Evolutionary conservation across 805 yeast species (phyloP).

Genomic region (Sungouiella blattae): DNA sequence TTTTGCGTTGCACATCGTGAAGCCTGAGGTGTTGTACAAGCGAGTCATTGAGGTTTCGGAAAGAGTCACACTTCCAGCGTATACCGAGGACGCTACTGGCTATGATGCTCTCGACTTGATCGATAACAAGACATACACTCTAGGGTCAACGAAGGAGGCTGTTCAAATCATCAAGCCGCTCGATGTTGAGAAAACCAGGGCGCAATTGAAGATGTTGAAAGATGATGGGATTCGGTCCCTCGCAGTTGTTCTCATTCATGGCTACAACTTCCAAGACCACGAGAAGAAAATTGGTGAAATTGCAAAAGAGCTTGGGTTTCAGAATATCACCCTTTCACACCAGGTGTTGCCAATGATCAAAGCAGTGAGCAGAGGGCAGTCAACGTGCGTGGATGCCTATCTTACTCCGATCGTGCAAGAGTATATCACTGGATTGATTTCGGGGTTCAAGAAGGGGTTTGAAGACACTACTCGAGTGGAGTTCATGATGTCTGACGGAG

Average conservation of each 20-base stretch:
- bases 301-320: conserved; percentile 29
- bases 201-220: conserved; percentile 42
- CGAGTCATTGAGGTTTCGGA: conserved; percentile 19
- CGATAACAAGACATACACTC: conserved; percentile 24
- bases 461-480: conserved; percentile 51
- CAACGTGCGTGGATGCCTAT: conserved; percentile 40
- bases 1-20: conserved; percentile 16
- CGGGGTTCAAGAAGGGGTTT: conserved; percentile 36
- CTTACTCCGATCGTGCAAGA: conserved; percentile 30
- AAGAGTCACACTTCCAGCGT: conserved; percentile 20
- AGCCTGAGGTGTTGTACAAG: conserved; percentile 15
- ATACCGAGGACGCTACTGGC: conserved; percentile 15
- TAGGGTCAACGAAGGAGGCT: conserved; percentile 69
- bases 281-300: conserved; percentile 27
- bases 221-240: conserved; percentile 61
- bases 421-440: conserved; percentile 29
- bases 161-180: conserved; percentile 56
- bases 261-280: conserved; percentile 60
- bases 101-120: conserved; percentile 14
- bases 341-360: conserved; percentile 39
- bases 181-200: conserved; percentile 38
- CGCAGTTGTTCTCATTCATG: conserved; percentile 69
- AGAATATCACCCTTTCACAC: conserved; percentile 30
- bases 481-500: conserved; percentile 96
- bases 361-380: conserved; percentile 33